Evolutionary conservation across 2,329 filamentous ascomycete genomes (phyloP), one percentile per base, ranked within the genome.

Genomic region (Leptographium wingfieldii): DNA sequence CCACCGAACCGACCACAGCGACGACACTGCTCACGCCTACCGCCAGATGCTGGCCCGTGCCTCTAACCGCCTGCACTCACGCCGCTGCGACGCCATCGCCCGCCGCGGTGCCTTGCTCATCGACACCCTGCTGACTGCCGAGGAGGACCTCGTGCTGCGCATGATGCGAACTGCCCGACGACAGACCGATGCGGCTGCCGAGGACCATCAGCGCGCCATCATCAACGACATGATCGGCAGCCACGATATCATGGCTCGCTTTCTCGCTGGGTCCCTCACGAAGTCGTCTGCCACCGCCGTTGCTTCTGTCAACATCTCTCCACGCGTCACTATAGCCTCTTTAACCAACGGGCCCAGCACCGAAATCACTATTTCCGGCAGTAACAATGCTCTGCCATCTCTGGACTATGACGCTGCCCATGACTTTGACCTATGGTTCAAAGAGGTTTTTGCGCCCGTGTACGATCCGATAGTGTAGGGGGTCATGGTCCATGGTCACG

Each of bases 71-170:
- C 60, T 66, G n/a, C 63, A 62, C 5, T 16, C 51, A 3, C 59
- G 65, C 1, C 52, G 58, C 3, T 58, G 60, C 49, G 65, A 66
- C 33, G 60, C 59, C 22, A 60, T 66, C 16, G 65, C 64, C 10
- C 33, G 59, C 14, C 63, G 61, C 5, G 64, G 63, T 16, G 64
- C 65, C 0, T 29, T 54, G 9, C 58, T 67, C 16, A 65, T 65
- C 40, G 63, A 66, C 38, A 61, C 60, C 0, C 27, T 66, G 52
- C 56, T 67, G 22, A 63, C 61, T 1, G 63, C 62, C 25, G 65
- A 67, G 12, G 63, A 65, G 22, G 63, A 65, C 9, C 57, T 66
- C 10, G 64, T 65, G 3, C 33, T 65, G 54, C 62, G 61, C 16
- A 48, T 63, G 27, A 65, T 63, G 63, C 59, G 63, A 7, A 61